Percentiles rank a stretch among this genome's conserved stretches.
These are phyloP conservation scores for Solanum commersonii DNA, from an alignment of 257 asterid species.

Conservation along the genomic window DNA sequence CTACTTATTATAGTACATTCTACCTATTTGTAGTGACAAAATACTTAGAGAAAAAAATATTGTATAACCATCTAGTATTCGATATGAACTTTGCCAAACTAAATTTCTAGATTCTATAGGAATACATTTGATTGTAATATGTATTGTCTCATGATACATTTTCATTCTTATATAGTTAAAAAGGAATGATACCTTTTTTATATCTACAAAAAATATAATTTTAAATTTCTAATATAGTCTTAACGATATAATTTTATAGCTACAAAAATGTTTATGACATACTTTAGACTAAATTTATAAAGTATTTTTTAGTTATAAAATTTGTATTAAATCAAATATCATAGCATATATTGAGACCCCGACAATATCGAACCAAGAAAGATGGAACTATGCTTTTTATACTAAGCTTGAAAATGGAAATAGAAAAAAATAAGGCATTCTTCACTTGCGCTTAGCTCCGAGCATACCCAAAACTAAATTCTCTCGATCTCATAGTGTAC, in stretches of 20 bases:
- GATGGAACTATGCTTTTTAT: no score
- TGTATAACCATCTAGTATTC: background rate
- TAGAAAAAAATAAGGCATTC: background rate
- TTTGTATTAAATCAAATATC: background rate
- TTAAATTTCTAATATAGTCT: background rate
- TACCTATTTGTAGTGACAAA: background rate
- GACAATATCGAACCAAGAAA: no score
- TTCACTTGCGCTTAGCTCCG: background rate
- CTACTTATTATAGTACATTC: background rate
- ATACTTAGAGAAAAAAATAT: background rate
- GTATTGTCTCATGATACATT: no score
- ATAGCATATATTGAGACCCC: background rate
- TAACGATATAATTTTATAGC: background rate
- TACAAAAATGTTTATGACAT: background rate
- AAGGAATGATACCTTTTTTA: no score
- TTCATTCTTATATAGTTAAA: no score
- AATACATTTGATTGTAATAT: no score
- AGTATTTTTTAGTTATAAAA: background rate
- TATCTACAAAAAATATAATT: background rate
- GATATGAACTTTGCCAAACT: background rate
- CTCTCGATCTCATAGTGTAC: background rate
- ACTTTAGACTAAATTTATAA: background rate
- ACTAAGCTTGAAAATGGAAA: no score
- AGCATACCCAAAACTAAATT: background rate
- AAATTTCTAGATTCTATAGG: background rate